Base-by-base conservation (phyloP, 306 rosid species). In the Vigna nakashimae region DNA sequence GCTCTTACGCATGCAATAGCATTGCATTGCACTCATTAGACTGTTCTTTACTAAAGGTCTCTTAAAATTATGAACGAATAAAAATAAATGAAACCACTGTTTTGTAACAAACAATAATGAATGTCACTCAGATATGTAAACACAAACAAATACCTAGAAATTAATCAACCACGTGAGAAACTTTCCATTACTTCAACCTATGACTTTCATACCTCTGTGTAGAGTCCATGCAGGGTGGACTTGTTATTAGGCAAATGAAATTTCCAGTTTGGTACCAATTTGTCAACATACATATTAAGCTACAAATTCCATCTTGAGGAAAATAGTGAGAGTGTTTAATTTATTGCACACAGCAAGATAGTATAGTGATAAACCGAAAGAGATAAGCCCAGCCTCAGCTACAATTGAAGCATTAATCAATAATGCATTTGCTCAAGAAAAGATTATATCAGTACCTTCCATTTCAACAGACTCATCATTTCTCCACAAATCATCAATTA, bases 371-470 rank as follows among this genome's bases (percentile, higher is more conserved):
- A 60, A 82, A 11, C 59, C 43, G 67, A 75, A 69, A 50, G 2
- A 28, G 52, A 69, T 50, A 45, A 26, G 20, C 65, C 7, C 22
- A 71, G 56, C 49, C 38, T 49, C 69, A 2, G 34, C 11, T 68
- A 83, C 15, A 59, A 76, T 16, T 62, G 38, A 60, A 40, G 55
- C 55, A 78, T 62, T 65, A 74, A 53, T 55, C 70, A 81, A 65
- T 3, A 63, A 79, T 76, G 64, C 52, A 65, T 40, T 51, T 45
- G 57, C 67, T 55, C 74, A 72, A 32, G 34, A 43, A 53, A 59
- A 58, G 77, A 69, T 17, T 38, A 79, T 52, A 40, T 2, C 60
- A 66, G 17, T 80, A 92, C 97, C 97, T 78, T 84, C 80, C 65
- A 67, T 83, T 73, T 80, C 82, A 36, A 22, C 40, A 71, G 65